Percentiles rank a stretch among this genome's conserved stretches.
Evolutionary conservation across 148 eudicot species (phyloP).

Genomic region (Vaccinium macrocarpon): DNA sequence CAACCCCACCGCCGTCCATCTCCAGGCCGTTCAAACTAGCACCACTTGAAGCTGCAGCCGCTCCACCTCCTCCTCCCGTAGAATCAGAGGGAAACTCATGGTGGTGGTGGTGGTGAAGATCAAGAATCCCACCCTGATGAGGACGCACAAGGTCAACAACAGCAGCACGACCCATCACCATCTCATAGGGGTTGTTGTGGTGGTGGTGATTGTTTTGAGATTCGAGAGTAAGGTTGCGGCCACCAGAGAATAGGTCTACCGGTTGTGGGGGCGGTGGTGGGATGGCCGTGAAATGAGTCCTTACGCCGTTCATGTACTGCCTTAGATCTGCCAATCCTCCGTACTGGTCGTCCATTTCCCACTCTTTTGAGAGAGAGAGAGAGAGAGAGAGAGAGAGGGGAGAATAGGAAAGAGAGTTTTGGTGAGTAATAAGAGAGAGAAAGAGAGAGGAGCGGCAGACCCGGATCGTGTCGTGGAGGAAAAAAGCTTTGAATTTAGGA

Average conservation of each 20-base stretch:
- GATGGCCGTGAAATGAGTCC: conserved; percentile 21
- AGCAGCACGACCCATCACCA: conserved; percentile 24
- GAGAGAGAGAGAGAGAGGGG: conserved; percentile 8
- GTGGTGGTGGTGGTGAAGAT: neutral
- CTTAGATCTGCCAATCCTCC: conserved; percentile 44
- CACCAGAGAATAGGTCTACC: conserved; percentile 31
- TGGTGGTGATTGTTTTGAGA: conserved; percentile 21
- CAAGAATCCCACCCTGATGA: neutral
- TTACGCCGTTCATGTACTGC: conserved; percentile 37
- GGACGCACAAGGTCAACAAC: neutral
- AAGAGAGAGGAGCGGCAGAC: conserved; percentile 37
- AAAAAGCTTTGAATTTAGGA: conserved; percentile 36
- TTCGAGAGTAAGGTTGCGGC: conserved; percentile 26
- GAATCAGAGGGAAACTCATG: conserved; percentile 31
- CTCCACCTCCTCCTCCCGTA: neutral
- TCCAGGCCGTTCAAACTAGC: conserved; percentile 29
- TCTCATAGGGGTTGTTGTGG: conserved; percentile 23
- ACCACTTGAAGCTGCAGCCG: conserved; percentile 2
- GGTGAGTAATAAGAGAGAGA: neutral
- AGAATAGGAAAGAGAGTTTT: conserved; percentile 15
- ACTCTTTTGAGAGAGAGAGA: conserved; percentile 1
- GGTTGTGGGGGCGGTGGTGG: conserved; percentile 25
- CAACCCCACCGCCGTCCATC: conserved; percentile 15
- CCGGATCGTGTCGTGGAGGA: conserved; percentile 47
- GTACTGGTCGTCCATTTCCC: conserved; percentile 40